A percentile compares a stretch with the other conserved stretches of the same genome.
Conservation (phyloP, 306 rosid genomes). For the Castanospermum australe region DNA sequence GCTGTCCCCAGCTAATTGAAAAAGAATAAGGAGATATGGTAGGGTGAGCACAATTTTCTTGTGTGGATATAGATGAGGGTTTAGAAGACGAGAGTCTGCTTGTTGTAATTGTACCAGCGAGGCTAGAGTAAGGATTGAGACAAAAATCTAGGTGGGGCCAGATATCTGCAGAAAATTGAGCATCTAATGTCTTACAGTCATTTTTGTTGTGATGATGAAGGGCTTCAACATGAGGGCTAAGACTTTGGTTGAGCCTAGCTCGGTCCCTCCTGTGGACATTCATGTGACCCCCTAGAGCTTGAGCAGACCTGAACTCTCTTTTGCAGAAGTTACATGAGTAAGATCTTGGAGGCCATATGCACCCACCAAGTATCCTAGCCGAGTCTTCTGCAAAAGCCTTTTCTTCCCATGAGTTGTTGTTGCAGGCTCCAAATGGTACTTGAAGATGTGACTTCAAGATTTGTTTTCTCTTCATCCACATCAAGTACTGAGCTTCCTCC, state of each 20-base stretch:
- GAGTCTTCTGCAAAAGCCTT: slow-evolving; percentile 82
- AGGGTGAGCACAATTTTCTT: slow-evolving; percentile 23
- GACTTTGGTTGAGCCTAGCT: slow-evolving; percentile 68
- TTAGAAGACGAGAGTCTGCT: slow-evolving; percentile 17
- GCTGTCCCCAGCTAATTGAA: slow-evolving; percentile 16
- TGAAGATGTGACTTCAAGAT: slow-evolving; percentile 36
- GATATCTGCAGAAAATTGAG: slow-evolving; percentile 18
- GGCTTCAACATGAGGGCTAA: slow-evolving; percentile 26
- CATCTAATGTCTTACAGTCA: slow-evolving; percentile 28
- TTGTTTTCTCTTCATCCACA: slow-evolving; percentile 54
- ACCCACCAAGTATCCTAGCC: slow-evolving; percentile 58
- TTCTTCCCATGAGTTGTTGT: slow-evolving; percentile 64
- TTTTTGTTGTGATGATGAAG: slow-evolving; percentile 11
- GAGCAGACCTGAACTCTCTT: slow-evolving; percentile 89
- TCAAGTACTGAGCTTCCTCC: slow-evolving; percentile 44
- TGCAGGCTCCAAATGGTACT: slow-evolving; percentile 24
- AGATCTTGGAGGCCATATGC: slow-evolving; percentile 86
- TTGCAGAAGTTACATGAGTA: slow-evolving; percentile 82
- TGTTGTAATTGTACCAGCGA: slow-evolving; percentile 13
- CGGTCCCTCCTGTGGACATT: slow-evolving; percentile 88
- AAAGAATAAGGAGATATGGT: slow-evolving; percentile 28
- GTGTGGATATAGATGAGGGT: slow-evolving; percentile 12
- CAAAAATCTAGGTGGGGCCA: not conserved
- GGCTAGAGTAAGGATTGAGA: not conserved
- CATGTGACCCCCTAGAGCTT: slow-evolving; percentile 98